phyloP scores from a whole-genome alignment of 139 green algal species.

The Astrephomene gubernaculifera region DNA sequence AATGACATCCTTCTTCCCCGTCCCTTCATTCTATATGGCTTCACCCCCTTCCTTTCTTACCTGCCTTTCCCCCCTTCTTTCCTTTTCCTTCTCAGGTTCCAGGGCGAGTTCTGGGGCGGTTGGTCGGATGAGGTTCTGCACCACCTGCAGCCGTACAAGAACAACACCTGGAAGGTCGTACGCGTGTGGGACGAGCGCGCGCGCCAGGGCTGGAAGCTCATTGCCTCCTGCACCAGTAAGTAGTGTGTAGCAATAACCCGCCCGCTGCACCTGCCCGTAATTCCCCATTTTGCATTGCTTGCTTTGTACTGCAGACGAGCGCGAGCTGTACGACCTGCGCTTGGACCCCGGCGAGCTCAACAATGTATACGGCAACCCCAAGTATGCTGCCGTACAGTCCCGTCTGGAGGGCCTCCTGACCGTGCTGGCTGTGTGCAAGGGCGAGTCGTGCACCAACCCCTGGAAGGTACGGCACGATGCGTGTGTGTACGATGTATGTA shows the following conservation, averaged over 20 bases:
- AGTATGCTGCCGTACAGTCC: not conserved
- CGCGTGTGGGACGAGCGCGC: slow-evolving; percentile 20
- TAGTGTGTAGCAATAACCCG: no score
- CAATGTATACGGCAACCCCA: slow-evolving; percentile 8
- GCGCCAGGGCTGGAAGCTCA: slow-evolving; percentile 21
- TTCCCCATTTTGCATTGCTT: not conserved
- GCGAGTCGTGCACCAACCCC: slow-evolving; percentile 20
- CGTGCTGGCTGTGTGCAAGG: slow-evolving; percentile 42
- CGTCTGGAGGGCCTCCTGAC: slow-evolving; percentile 42
- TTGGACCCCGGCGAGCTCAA: slow-evolving; percentile 23
- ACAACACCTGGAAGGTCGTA: slow-evolving; percentile 47
- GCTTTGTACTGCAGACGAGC: not conserved
- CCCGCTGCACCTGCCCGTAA: no score
- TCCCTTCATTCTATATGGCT: not conserved
- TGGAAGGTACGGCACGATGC: slow-evolving; percentile 38
- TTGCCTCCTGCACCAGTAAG: slow-evolving; percentile 29
- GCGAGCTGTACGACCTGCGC: slow-evolving; percentile 45
- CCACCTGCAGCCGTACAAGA: slow-evolving; percentile 6
- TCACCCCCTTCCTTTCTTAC: not conserved
- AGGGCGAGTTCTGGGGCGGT: slow-evolving; percentile 39
- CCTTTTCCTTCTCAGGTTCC: slow-evolving; percentile 11
- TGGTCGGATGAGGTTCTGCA: slow-evolving; percentile 32
- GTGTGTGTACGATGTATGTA: not conserved
- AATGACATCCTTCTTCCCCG: no score
- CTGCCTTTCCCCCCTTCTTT: not conserved